Percentiles rank a stretch among this genome's conserved stretches.
Conservation (phyloP, 108 stramenopile genomes). For the Skeletonema costatum region DNA sequence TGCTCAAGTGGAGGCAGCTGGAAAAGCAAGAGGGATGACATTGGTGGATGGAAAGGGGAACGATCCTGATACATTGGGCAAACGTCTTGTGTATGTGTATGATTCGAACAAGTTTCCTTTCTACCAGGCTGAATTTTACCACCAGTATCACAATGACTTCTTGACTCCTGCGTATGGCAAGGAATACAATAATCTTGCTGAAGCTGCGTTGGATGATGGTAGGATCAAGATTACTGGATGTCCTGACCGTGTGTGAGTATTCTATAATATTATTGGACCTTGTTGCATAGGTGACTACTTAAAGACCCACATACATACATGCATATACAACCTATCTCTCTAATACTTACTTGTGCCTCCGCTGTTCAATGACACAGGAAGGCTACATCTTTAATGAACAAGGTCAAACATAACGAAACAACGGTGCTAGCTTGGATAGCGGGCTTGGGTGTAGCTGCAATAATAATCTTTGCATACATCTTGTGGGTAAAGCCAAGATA, state of each 20-base stretch:
- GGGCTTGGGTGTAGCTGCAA: not conserved
- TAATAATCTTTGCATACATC: not conserved
- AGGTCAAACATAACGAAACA: not conserved
- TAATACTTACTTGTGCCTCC: not conserved
- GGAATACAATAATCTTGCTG: constrained; percentile 73
- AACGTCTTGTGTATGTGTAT: constrained; percentile 68
- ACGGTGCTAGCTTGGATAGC: not conserved
- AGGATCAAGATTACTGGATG: constrained; percentile 78
- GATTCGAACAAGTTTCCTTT: constrained; percentile 80
- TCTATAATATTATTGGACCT: not conserved
- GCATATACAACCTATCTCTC: not conserved
- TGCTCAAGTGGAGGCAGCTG: constrained; percentile 53
- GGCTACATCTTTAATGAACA: not conserved
- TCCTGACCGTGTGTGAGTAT: constrained; percentile 72
- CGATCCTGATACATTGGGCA: constrained; percentile 78
- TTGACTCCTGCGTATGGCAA: constrained; percentile 71
- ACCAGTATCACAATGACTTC: constrained; percentile 86
- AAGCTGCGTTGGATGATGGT: constrained; percentile 71
- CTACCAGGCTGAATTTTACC: constrained; percentile 69
- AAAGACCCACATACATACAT: not conserved
- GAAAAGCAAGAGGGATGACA: constrained; percentile 60
- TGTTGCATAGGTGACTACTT: not conserved
- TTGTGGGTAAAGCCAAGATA: not conserved
- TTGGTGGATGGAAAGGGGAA: constrained; percentile 71
- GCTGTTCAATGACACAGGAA: not conserved